Base-by-base conservation (phyloP, 257 asterid species). In the Voacanga thouarsii region DNA sequence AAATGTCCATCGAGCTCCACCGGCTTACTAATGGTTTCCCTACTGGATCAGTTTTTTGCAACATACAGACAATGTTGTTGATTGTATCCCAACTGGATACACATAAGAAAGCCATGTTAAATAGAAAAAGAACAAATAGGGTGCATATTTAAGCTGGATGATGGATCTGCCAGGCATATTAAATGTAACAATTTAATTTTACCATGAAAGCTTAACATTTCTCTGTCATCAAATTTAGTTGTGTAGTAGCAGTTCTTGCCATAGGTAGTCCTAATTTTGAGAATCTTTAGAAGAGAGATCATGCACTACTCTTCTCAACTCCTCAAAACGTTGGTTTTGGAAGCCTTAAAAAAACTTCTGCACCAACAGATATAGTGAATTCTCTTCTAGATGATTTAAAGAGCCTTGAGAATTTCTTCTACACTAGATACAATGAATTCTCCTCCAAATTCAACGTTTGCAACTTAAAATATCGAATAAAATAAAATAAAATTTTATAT, bases 241-340 rank as follows among this genome's bases (percentile, higher is more conserved):
- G 80, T 72, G 78, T 49, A 76, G 73, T 63, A 28, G 72, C 51
- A 76, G 39, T 63, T 43, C 78, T 82, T 14, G 80, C 71, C 60
- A 64, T 67, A 37, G 83, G 78, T 6, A 87, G 85, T 64, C 88
- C 94, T 75, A 89, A 80, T 75, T 89, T 92, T n/a, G 81, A 75
- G 84, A 89, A 72, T 86, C 87, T 73, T 85, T 81, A n/a, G 55
- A 30, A 11, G 72, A 78, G 60, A 78, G 80, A 61, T 81, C 49
- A 70, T 82, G 85, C 76, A 69, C 47, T 75, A 53, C 37, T 80
- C 80, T 82, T 26, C 72, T 82, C 57, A 81, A 80, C 81, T 80
- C 74, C 85, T 80, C 65, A 79, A 79, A 61, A 57, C 84, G 79
- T 84, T 69, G 84, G 59, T 59, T 77, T 63, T 53, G 84, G 74